A percentile compares a stretch with the other conserved stretches of the same genome.
These are phyloP conservation scores for Fusarium sp. DNA, from an alignment of 2,329 filamentous ascomycete genomes.

Conservation along the genomic window DNA sequence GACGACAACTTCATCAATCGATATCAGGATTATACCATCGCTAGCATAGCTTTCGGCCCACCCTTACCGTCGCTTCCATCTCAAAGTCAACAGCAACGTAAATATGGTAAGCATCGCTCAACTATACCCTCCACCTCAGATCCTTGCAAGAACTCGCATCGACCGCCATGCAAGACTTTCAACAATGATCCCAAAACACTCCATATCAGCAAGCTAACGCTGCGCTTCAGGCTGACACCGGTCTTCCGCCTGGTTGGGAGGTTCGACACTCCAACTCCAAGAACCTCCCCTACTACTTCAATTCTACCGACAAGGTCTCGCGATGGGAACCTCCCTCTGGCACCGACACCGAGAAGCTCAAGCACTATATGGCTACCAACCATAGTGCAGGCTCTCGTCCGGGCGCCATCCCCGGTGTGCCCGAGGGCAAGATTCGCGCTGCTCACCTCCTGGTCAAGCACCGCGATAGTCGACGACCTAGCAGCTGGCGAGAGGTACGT, in stretches of 20 bases:
- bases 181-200: neutral
- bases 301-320: slow-evolving; percentile 84
- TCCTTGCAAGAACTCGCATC: neutral
- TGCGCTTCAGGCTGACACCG: slow-evolving; percentile 71
- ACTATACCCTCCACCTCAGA: neutral
- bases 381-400: slow-evolving; percentile 70
- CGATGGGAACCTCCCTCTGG: slow-evolving; percentile 93
- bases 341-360: slow-evolving; percentile 91
- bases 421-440: slow-evolving; percentile 88
- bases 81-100: slow-evolving; percentile 13
- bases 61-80: neutral
- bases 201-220: slow-evolving; percentile 18
- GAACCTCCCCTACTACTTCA: slow-evolving; percentile 99
- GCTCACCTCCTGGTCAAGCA: slow-evolving; percentile 97
- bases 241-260: slow-evolving; percentile 90
- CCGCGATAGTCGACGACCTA: slow-evolving; percentile 84
- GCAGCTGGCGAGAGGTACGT: slow-evolving; percentile 85
- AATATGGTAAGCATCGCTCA: slow-evolving; percentile 31
- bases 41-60: neutral
- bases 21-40: neutral
- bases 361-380: slow-evolving; percentile 90
- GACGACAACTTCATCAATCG: neutral
- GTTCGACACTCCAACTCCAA: slow-evolving; percentile 98
- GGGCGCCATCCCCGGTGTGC: slow-evolving; percentile 55
- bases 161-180: neutral